phyloP scores from a whole-genome alignment of 352 stramenopile genomes.

The Phytophthora chlamydospora region DNA sequence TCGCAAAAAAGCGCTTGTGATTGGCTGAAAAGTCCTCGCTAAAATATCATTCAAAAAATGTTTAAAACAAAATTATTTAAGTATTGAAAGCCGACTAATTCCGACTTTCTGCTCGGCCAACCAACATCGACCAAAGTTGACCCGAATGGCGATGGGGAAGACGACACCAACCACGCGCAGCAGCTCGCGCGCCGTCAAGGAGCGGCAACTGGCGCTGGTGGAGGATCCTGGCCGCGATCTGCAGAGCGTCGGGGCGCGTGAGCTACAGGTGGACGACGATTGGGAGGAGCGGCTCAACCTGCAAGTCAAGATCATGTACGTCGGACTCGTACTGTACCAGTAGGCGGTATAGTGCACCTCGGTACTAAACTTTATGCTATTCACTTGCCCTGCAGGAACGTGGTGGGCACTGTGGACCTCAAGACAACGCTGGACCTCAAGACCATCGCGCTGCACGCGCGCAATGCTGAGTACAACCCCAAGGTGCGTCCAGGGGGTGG shows the following conservation, averaged over 20 bases:
- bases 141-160: constrained; percentile 22
- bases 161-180: constrained; percentile 29
- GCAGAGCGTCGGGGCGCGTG: constrained; percentile 47
- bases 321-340: neutral
- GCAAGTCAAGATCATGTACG: constrained; percentile 85
- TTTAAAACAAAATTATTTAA: constrained; percentile 6
- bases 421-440: constrained; percentile 96
- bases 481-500: constrained; percentile 61
- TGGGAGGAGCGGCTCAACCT: constrained; percentile 83
- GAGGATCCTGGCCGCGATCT: constrained; percentile 48
- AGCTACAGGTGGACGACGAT: constrained; percentile 80
- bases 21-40: constrained; percentile 9
- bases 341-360: neutral
- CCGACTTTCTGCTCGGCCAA: too few species aligned
- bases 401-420: constrained; percentile 96
- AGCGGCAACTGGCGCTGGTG: constrained; percentile 74
- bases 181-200: constrained; percentile 62
- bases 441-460: constrained; percentile 95
- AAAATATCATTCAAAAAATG: too few species aligned
- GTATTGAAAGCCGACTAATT: too few species aligned
- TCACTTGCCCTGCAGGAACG: constrained; percentile 74
- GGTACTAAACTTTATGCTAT: neutral
- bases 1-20: neutral
- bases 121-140: too few species aligned
- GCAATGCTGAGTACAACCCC: constrained; percentile 99